Conservation (phyloP, 805 yeast species). For the Spathaspora gorwiae region DNA sequence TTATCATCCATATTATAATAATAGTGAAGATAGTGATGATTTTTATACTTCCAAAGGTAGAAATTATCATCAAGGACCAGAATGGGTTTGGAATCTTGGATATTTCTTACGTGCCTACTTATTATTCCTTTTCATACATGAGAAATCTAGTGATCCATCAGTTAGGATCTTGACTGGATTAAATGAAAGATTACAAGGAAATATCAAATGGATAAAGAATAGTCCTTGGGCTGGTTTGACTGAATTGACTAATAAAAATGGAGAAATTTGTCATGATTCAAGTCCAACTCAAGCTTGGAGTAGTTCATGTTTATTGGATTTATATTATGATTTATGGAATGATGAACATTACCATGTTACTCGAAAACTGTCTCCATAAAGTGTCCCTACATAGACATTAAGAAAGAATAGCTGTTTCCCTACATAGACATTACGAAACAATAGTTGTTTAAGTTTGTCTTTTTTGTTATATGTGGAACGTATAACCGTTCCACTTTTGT, state of each 20-base stretch:
- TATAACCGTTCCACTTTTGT: too few relatives aligned
- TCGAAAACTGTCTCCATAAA: too few relatives aligned
- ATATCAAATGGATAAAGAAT: conserved; percentile 63
- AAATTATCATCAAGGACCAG: conserved; percentile 98
- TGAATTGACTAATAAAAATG: conserved; percentile 86
- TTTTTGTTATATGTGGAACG: background rate
- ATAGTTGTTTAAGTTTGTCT: background rate
- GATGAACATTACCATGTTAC: conserved; percentile 7
- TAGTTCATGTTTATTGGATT: conserved; percentile 75
- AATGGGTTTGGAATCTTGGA: conserved; percentile 94
- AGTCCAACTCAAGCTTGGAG: conserved; percentile 99
- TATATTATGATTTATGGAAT: conserved; percentile 60
- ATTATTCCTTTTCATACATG: conserved; percentile 43
- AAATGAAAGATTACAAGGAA: conserved; percentile 57
- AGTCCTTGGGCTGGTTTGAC: conserved; percentile 93
- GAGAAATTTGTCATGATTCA: conserved; percentile 75
- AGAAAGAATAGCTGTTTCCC: background rate
- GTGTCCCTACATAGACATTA: too few relatives aligned
- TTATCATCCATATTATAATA: conserved; percentile 84
- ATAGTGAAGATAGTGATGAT: conserved; percentile 74
- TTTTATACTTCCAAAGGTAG: conserved; percentile 94
- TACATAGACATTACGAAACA: too few relatives aligned
- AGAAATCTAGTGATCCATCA: conserved; percentile 31
- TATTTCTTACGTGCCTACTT: conserved; percentile 78
- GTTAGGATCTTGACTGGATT: conserved; percentile 47